Conservation (phyloP, 2,329 filamentous ascomycete species). For the Colletotrichum lentis region DNA sequence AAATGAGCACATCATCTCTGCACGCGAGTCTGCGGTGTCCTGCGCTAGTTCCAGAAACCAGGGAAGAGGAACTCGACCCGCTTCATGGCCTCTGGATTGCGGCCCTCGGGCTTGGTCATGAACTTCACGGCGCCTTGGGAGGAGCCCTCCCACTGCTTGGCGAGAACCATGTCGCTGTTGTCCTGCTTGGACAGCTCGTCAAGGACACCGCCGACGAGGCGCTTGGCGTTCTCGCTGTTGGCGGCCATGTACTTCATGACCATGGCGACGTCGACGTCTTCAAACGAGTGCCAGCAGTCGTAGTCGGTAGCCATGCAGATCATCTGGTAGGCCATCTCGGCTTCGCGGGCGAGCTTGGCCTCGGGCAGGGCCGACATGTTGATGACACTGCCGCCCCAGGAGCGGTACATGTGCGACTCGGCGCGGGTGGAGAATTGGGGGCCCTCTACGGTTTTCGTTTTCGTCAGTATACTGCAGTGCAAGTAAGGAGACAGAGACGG, state of each 20-base stretch:
- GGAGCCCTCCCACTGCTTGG: slow-evolving; percentile 81
- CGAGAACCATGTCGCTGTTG: slow-evolving; percentile 76
- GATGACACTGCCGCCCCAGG: slow-evolving; percentile 93
- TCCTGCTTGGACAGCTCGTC: slow-evolving; percentile 84
- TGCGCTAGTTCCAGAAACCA: slow-evolving; percentile 66
- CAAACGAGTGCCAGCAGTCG: slow-evolving; percentile 91
- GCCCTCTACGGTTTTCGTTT: slow-evolving; percentile 69
- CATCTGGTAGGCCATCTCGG: slow-evolving; percentile 96
- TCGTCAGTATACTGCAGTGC: neutral
- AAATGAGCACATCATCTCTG: neutral
- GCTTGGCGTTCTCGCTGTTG: slow-evolving; percentile 86
- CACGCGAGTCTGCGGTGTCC: neutral
- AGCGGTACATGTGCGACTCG: slow-evolving; percentile 93
- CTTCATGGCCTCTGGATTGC: slow-evolving; percentile 77
- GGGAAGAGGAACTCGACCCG: slow-evolving; percentile 89
- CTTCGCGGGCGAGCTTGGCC: slow-evolving; percentile 94
- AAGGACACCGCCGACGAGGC: slow-evolving; percentile 84
- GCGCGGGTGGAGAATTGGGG: slow-evolving; percentile 97
- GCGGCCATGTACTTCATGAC: slow-evolving; percentile 96
- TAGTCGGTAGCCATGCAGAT: slow-evolving; percentile 99
- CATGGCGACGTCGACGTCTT: slow-evolving; percentile 93
- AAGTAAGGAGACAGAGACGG: neutral
- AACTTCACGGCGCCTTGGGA: slow-evolving; percentile 79
- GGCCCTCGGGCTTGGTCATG: slow-evolving; percentile 82
- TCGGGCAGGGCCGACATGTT: slow-evolving; percentile 98